phyloP scores from a whole-genome alignment of 2,329 filamentous ascomycete species.

The Pyrenochaeta sp. region DNA sequence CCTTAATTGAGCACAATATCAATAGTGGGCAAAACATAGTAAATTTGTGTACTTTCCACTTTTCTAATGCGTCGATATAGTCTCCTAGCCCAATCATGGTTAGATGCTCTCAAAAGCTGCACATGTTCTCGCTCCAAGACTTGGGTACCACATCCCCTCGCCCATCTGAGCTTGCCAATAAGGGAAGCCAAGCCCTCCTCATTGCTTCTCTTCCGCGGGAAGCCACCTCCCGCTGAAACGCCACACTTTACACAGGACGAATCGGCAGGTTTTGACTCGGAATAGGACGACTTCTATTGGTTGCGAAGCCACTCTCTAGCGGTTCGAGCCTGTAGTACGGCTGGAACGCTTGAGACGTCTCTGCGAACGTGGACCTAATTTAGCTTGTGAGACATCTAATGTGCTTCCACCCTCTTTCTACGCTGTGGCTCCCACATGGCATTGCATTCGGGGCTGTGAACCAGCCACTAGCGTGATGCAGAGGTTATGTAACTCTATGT shows the following conservation, averaged over 20 bases:
- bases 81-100: not conserved
- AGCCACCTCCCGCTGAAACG: not conserved
- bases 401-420: constrained; percentile 1
- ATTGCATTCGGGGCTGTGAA: not conserved
- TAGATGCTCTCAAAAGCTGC: not conserved
- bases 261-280: not conserved
- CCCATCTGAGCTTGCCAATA: not conserved
- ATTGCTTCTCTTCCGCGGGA: not conserved
- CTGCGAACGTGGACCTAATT: not conserved
- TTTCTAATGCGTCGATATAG: too few relatives aligned
- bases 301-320: not conserved
- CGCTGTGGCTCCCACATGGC: constrained; percentile 8
- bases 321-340: not conserved
- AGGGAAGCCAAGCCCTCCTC: not conserved
- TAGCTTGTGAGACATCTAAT: not conserved
- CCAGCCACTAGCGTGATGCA: not conserved
- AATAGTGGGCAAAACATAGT: too few relatives aligned
- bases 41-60: too few relatives aligned
- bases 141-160: not conserved
- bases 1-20: too few relatives aligned
- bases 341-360: not conserved
- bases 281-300: not conserved
- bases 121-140: not conserved
- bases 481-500: not conserved
- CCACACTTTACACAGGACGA: not conserved